Conservation (phyloP, 2,329 filamentous ascomycete genomes). For the Aureobasidium sp. region DNA sequence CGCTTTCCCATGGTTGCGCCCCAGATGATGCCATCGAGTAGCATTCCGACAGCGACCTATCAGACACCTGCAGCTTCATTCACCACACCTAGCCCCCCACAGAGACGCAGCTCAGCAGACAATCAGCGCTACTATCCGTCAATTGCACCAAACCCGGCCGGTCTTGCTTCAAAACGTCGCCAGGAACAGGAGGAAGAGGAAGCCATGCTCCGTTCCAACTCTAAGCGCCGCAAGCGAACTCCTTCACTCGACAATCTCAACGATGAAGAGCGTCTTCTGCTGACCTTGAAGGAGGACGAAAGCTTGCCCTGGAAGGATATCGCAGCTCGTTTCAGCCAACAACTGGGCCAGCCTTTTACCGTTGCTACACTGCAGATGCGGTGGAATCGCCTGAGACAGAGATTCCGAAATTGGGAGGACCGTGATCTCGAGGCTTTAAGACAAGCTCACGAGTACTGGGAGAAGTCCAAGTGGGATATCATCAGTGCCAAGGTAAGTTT, state of each 20-base stretch:
- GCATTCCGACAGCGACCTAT: not conserved
- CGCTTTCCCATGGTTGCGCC: slow-evolving; percentile 25
- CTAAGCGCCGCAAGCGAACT: slow-evolving; percentile 38
- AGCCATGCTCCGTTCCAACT: slow-evolving; percentile 19
- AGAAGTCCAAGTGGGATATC: slow-evolving; percentile 48
- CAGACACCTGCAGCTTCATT: slow-evolving; percentile 22
- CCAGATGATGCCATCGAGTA: not conserved
- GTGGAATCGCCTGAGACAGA: slow-evolving; percentile 45
- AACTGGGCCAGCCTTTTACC: slow-evolving; percentile 40
- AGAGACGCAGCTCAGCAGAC: slow-evolving; percentile 18
- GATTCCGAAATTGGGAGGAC: slow-evolving; percentile 47
- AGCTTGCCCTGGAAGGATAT: slow-evolving; percentile 50
- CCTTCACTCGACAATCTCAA: slow-evolving; percentile 32
- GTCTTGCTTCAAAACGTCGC: slow-evolving; percentile 33
- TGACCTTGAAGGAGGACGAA: slow-evolving; percentile 47
- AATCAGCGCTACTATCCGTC: slow-evolving; percentile 35
- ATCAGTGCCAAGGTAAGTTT: slow-evolving; percentile 43
- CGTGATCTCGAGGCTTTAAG: slow-evolving; percentile 43
- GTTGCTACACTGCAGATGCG: slow-evolving; percentile 50
- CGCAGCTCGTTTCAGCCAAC: slow-evolving; percentile 42
- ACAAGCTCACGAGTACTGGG: slow-evolving; percentile 47
- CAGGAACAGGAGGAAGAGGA: slow-evolving; percentile 34
- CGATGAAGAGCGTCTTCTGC: slow-evolving; percentile 45
- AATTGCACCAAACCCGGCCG: slow-evolving; percentile 39
- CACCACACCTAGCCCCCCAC: slow-evolving; percentile 23